These are phyloP conservation scores for Ophiostoma pallidulum DNA, from an alignment of 2,329 filamentous ascomycete genomes.

Conservation along the genomic window DNA sequence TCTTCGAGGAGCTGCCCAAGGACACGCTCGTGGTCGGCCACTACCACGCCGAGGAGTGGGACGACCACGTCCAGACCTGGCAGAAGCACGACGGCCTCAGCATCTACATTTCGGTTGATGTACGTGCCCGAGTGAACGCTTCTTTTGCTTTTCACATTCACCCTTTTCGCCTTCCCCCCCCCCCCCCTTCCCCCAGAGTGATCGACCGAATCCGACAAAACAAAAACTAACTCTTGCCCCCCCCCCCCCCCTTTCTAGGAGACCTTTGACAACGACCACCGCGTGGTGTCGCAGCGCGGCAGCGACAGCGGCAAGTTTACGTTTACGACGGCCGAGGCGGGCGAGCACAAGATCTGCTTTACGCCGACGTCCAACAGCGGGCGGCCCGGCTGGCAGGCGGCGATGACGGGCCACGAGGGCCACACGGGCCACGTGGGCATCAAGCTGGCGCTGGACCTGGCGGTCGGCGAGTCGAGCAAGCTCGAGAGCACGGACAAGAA, in stretches of 20 bases:
- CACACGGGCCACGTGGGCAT: slow-evolving; percentile 58
- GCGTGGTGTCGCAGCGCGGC: slow-evolving; percentile 81
- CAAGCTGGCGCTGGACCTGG: slow-evolving; percentile 78
- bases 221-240: background rate
- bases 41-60: slow-evolving; percentile 79
- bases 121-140: slow-evolving; percentile 28
- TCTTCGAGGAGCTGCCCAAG: slow-evolving; percentile 96
- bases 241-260: slow-evolving; percentile 42
- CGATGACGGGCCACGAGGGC: slow-evolving; percentile 29
- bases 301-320: slow-evolving; percentile 74
- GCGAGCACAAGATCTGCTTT: slow-evolving; percentile 94
- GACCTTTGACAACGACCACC: slow-evolving; percentile 95
- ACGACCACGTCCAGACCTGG: slow-evolving; percentile 60
- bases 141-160: too few relatives aligned
- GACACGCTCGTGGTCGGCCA: slow-evolving; percentile 93
- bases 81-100: slow-evolving; percentile 62
- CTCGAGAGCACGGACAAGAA: slow-evolving; percentile 90
- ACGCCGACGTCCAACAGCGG: slow-evolving; percentile 67
- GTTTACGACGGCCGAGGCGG: slow-evolving; percentile 88
- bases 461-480: slow-evolving; percentile 86
- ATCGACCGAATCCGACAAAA: too few relatives aligned
- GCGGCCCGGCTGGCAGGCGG: slow-evolving; percentile 61
- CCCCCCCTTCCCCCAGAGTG: too few relatives aligned
- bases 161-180: background rate
- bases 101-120: slow-evolving; percentile 86